Evolutionary conservation across 192 early-diverging fungal genomes (phyloP), one percentile per base, ranked within the genome.

Genomic region (Coemansia sp.): DNA sequence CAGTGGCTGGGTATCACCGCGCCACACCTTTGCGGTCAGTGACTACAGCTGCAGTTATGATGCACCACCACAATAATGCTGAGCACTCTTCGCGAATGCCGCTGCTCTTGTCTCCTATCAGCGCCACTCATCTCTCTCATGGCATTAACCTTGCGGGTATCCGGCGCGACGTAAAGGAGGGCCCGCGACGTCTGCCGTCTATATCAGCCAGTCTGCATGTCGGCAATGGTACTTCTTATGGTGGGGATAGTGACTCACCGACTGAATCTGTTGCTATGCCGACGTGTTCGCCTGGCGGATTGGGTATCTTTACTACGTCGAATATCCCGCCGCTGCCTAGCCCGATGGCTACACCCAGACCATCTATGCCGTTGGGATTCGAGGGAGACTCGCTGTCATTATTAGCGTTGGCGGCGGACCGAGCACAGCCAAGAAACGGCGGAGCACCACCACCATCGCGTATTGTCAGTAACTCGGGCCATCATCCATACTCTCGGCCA

Each of bases 111-210:
- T 82, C 80, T 68, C 80, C 80, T 11, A 40, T 82, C n/a, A 70
- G 62, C 32, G 71, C 52, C 62, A 65, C 60, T 52, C 59, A 22
- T 39, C 64, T 13, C 41, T 52, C 27, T 24, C 60, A 39, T 39
- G 62, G 59, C 3, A 76, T 82, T 59, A 76, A 44, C 52, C 61
- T 83, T 50, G 80, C 80, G 1, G 75, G 55, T 4, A 77, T 83
- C 56, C 61, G 68, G 20, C 52, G 69, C 7, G 75, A 83, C 44
- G 72, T 67, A n/a, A 62, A 60, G 11, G 80, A 83, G 34, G 80
- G 80, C 9, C 80, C 80, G 52, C 80, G 80, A 3, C 75, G 80
- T 0, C 49, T 83, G 69, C 80, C 80, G 16, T 83, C 80, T 11
- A 83, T 83, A 12, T 77, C 80, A 0, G 80, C 65, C 41, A 68